Conservation (phyloP, 805 yeast species). For the Teunomyces kruisii region DNA sequence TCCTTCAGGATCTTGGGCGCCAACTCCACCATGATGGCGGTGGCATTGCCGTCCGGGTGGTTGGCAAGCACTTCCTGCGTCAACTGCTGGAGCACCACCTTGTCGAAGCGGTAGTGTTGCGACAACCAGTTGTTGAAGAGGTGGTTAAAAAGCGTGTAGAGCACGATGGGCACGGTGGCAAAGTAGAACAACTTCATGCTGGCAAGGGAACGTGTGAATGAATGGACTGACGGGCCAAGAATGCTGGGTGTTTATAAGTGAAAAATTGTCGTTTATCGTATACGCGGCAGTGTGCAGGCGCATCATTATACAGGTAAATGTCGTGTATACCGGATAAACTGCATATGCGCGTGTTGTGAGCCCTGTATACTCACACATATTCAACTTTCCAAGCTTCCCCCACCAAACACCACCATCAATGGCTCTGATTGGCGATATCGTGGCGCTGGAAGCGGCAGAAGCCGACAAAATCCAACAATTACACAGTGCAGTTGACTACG, state of each 20-base stretch:
- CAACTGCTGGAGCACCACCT: constrained; percentile 54
- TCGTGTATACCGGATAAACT: too few species aligned
- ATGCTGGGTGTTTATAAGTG: neutral
- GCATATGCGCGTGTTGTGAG: too few species aligned
- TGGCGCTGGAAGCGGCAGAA: neutral
- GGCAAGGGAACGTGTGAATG: neutral
- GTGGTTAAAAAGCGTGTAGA: constrained; percentile 36
- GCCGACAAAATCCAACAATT: neutral
- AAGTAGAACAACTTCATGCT: constrained; percentile 27
- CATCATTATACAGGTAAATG: too few species aligned
- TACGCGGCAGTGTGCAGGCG: neutral
- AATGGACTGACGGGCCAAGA: neutral
- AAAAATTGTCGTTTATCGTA: constrained; percentile 5
- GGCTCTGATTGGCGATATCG: neutral
- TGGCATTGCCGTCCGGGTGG: constrained; percentile 59
- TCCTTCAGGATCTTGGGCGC: constrained; percentile 54
- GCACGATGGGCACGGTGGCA: constrained; percentile 20
- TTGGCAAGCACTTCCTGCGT: constrained; percentile 53
- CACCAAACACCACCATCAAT: too few species aligned
- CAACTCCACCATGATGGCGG: constrained; percentile 62
- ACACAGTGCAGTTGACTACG: neutral
- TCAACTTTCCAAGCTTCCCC: too few species aligned
- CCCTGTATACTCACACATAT: too few species aligned
- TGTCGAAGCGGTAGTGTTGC: constrained; percentile 67
- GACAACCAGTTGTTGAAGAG: constrained; percentile 70